Percentiles rank a stretch among this genome's conserved stretches.
Evolutionary conservation across 768 basidiomycete genomes (phyloP).

Genomic region (Floccularia luteovirens): DNA sequence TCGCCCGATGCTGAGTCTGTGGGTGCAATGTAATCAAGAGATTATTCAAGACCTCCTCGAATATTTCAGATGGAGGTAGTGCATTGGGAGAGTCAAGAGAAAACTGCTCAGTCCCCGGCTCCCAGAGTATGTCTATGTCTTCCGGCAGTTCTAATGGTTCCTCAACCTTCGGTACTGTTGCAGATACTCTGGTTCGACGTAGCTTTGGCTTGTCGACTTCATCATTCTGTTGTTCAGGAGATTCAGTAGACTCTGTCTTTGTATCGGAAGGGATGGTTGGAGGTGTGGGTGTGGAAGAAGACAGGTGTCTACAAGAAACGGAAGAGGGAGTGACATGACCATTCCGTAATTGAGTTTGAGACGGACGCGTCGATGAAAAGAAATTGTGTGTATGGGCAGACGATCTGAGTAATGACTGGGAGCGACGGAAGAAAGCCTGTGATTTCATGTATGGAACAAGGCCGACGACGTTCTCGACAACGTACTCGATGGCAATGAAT

Average conservation of each 20-base stretch:
- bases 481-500: background rate
- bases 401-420: slow-evolving; percentile 27
- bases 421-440: slow-evolving; percentile 27
- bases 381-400: slow-evolving; percentile 12
- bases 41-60: slow-evolving; percentile 72
- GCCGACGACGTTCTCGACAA: background rate
- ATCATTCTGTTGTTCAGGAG: too few species aligned
- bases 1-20: slow-evolving; percentile 69
- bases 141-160: slow-evolving; percentile 45
- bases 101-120: slow-evolving; percentile 33
- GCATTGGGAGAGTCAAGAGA: slow-evolving; percentile 20
- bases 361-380: slow-evolving; percentile 3
- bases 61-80: slow-evolving; percentile 67
- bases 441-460: slow-evolving; percentile 25
- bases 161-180: slow-evolving; percentile 24
- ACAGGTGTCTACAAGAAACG: slow-evolving; percentile 1
- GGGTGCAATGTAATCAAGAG: slow-evolving; percentile 74
- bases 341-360: slow-evolving; percentile 4
- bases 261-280: slow-evolving; percentile 6
- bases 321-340: slow-evolving; percentile 8
- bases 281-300: slow-evolving; percentile 5
- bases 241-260: slow-evolving; percentile 12
- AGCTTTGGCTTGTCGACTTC: slow-evolving; percentile 38
- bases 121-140: slow-evolving; percentile 60
- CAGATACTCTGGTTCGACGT: slow-evolving; percentile 24